Percentiles rank a stretch among this genome's conserved stretches.
phyloP scores from a whole-genome alignment of 306 rosid species.

The Trifolium pratense region DNA sequence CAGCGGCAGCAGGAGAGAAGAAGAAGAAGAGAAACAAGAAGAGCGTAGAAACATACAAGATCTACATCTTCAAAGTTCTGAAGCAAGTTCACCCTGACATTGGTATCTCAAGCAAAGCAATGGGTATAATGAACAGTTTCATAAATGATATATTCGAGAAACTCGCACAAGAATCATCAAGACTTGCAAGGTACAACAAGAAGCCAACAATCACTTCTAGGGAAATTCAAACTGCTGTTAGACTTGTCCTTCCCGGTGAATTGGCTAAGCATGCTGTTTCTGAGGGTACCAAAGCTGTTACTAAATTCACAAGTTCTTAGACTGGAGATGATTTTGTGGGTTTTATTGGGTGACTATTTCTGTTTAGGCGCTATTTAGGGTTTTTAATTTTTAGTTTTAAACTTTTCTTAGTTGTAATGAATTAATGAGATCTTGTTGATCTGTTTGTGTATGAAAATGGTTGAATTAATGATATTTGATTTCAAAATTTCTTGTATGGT shows the following conservation, averaged over 20 bases:
- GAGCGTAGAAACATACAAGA: background rate
- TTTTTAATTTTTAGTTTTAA: too few species aligned
- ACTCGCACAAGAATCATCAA: background rate
- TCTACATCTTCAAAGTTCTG: background rate
- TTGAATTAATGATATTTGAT: too few species aligned
- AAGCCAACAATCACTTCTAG: background rate
- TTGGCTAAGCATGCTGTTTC: background rate
- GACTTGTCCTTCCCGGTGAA: background rate
- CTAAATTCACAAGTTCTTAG: background rate
- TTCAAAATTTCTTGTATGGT: too few species aligned
- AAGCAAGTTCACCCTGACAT: background rate
- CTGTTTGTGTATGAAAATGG: too few species aligned
- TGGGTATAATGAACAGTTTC: background rate
- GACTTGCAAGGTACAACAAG: background rate
- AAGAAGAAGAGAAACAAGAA: slow-evolving; percentile 60
- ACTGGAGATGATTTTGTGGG: too few species aligned
- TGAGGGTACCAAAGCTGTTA: background rate
- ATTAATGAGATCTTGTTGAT: too few species aligned
- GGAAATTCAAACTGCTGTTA: background rate
- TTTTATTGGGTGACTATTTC: too few species aligned
- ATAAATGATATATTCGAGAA: background rate
- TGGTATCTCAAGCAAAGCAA: background rate
- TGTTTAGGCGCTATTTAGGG: too few species aligned
- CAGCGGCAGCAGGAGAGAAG: slow-evolving; percentile 55
- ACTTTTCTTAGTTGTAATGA: too few species aligned